Percentiles rank a stretch among this genome's conserved stretches.
Conservation (phyloP, 1,284 basidiomycete genomes). For the Cutaneotrichosporon arboriforme region DNA sequence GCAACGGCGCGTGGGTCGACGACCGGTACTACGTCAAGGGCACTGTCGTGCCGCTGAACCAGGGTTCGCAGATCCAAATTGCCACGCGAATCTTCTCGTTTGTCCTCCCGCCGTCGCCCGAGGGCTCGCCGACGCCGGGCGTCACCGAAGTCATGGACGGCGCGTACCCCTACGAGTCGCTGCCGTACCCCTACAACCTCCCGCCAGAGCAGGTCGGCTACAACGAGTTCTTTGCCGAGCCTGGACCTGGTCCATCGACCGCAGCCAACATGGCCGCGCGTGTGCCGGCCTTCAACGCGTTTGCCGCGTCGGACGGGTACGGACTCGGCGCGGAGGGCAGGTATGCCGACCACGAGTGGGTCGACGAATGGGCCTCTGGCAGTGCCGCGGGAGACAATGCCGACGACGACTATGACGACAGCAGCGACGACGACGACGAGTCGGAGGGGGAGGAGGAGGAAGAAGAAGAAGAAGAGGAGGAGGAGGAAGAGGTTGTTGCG, state of each 20-base stretch:
- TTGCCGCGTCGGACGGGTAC: constrained; percentile 36
- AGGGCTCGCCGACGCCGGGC: constrained; percentile 31
- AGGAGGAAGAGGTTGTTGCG: constrained; percentile 8
- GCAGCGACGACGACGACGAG: constrained; percentile 27
- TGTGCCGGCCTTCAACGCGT: constrained; percentile 43
- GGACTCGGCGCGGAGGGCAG: constrained; percentile 30
- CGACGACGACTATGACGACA: constrained; percentile 21
- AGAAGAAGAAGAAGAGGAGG: constrained; percentile 16
- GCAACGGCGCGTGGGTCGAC: constrained; percentile 97
- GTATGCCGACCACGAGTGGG: constrained; percentile 20
- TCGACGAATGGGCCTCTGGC: constrained; percentile 28
- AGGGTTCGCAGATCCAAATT: constrained; percentile 95
- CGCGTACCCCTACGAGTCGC: constrained; percentile 21
- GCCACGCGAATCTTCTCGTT: constrained; percentile 97
- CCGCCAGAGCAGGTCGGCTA: constrained; percentile 38
- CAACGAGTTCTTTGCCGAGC: constrained; percentile 41
- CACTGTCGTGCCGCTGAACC: constrained; percentile 70
- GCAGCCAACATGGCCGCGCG: constrained; percentile 32
- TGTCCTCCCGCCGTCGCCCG: constrained; percentile 62
- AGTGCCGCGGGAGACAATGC: too few relatives aligned
- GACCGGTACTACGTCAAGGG: constrained; percentile 89
- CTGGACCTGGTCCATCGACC: constrained; percentile 34
- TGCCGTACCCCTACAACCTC: constrained; percentile 43
- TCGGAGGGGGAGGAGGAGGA: constrained; percentile 24
- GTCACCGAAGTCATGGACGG: constrained; percentile 23